Evolutionary conservation across 192 early-diverging fungal genomes (phyloP), one percentile per base, ranked within the genome.

Genomic region (Coemansia guatemalensis): DNA sequence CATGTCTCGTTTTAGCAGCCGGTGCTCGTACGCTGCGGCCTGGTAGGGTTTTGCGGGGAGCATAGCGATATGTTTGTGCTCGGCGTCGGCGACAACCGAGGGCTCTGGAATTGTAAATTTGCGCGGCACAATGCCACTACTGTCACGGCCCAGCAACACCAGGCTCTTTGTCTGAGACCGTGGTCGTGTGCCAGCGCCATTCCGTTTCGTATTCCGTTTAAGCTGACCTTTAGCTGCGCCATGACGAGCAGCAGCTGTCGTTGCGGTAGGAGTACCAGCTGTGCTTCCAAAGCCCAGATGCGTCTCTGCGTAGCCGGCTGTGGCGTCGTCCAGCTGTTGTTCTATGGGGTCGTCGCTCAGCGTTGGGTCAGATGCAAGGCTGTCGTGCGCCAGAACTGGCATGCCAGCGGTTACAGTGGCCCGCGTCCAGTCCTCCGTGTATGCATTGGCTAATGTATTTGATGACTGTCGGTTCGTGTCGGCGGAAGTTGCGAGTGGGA

Each of bases 81-180:
- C 72, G 5, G 77, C 77, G 21, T 68, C 68, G n/a, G 77, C 77
- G 5, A 80, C 77, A 0, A 80, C 69, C 5, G 68, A 74, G 14
- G 72, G 72, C 56, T 80, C 77, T 1, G 77, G 64, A 22, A 80
- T 74, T 4, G 77, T 80, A 32, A 80, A 80, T 50, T 80, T 80
- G 57, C 77, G 71, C 29, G 77, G 77, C 39, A 80, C 77, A 44
- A 70, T 62, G 12, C 53, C 77, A 20, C 56, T 61, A 17, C 50
- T 48, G 53, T 64, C 68, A 27, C 64, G 54, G 22, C 55, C 71
- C 56, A 79, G 58, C n/a, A 79, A 62, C 4, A 69, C 60, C 25
- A 69, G 4, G 20, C 56, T 27, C 25, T 50, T 41, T 47, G 20
- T 21, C 29, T 73, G 57, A 27, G 29, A 21, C 17, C 47, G 39